phyloP scores from a whole-genome alignment of 2,329 filamentous ascomycete genomes.

The Hypoxylon sp. region DNA sequence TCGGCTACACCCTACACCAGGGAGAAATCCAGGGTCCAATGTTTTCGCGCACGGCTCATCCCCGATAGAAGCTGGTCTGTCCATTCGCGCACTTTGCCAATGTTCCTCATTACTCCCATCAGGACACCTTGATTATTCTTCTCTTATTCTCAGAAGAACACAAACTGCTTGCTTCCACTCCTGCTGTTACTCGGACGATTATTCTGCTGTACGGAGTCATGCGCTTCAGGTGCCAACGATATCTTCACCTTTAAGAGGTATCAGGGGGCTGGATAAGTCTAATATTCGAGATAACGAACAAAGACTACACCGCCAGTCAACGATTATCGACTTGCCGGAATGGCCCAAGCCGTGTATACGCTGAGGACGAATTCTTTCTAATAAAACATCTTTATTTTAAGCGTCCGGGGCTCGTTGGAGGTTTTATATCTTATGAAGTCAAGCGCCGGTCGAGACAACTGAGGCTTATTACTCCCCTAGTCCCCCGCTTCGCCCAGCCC shows the following conservation, averaged over 20 bases:
- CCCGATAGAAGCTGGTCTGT: slow-evolving; percentile 13
- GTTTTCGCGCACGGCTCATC: slow-evolving; percentile 38
- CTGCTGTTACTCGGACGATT: not conserved
- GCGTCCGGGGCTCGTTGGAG: slow-evolving; percentile 6
- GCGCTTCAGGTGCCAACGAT: slow-evolving; percentile 1
- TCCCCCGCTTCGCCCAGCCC: slow-evolving; percentile 30
- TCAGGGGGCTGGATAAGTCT: slow-evolving; percentile 7
- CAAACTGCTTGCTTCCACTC: not conserved
- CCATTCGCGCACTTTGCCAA: slow-evolving; percentile 8
- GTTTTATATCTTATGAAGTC: slow-evolving; percentile 3
- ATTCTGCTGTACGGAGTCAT: slow-evolving; percentile 1
- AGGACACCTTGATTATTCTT: slow-evolving; percentile 1
- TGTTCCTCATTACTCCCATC: slow-evolving; percentile 13
- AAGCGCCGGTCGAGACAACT: slow-evolving; percentile 3
- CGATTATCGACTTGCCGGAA: slow-evolving; percentile 12
- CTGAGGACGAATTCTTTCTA: slow-evolving; percentile 20
- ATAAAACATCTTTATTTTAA: not conserved
- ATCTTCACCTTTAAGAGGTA: slow-evolving; percentile 14
- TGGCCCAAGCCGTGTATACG: slow-evolving; percentile 5
- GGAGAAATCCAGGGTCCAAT: slow-evolving; percentile 31
- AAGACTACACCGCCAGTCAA: slow-evolving; percentile 27
- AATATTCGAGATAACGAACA: slow-evolving; percentile 18
- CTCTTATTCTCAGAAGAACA: slow-evolving; percentile 6
- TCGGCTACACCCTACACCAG: slow-evolving; percentile 17
- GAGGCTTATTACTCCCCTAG: slow-evolving; percentile 13